phyloP scores from a whole-genome alignment of 1,139 yeast genomes.

The Schizosaccharomyces versatilis region DNA sequence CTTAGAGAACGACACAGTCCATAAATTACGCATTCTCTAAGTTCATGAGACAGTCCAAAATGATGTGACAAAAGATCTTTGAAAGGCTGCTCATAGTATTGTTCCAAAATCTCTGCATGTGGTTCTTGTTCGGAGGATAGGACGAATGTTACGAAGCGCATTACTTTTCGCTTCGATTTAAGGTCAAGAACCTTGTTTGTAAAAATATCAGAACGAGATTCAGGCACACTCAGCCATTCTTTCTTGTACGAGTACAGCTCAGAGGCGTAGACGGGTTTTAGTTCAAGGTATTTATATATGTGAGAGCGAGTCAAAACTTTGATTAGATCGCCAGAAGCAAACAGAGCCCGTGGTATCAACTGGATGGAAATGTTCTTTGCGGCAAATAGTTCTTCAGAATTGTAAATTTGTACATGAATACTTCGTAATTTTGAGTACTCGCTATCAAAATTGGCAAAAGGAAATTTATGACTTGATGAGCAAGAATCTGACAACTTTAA shows the following conservation, averaged over 20 bases:
- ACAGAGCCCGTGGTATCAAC: slow-evolving; percentile 66
- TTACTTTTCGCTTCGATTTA: slow-evolving; percentile 57
- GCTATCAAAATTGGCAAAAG: background rate
- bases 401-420: background rate
- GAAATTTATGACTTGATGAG: background rate
- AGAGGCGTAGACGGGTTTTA: slow-evolving; percentile 76
- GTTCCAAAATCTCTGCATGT: slow-evolving; percentile 24
- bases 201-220: slow-evolving; percentile 82
- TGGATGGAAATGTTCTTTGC: slow-evolving; percentile 72
- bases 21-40: slow-evolving; percentile 23
- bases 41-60: slow-evolving; percentile 1
- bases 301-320: slow-evolving; percentile 58
- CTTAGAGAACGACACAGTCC: slow-evolving; percentile 63
- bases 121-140: slow-evolving; percentile 34
- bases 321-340: slow-evolving; percentile 69
- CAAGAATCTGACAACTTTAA: slow-evolving; percentile 44
- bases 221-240: slow-evolving; percentile 35
- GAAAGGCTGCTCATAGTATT: background rate
- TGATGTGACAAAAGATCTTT: slow-evolving; percentile 3
- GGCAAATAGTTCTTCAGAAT: slow-evolving; percentile 15
- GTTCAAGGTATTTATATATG: slow-evolving; percentile 77
- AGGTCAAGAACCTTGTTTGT: slow-evolving; percentile 65
- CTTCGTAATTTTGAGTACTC: background rate
- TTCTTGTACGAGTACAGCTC: slow-evolving; percentile 78
- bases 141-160: slow-evolving; percentile 83